Percentiles rank a stretch among this genome's conserved stretches.
These are phyloP conservation scores for Thecaphora frezii DNA, from an alignment of 1,284 basidiomycete species.

Conservation along the genomic window DNA sequence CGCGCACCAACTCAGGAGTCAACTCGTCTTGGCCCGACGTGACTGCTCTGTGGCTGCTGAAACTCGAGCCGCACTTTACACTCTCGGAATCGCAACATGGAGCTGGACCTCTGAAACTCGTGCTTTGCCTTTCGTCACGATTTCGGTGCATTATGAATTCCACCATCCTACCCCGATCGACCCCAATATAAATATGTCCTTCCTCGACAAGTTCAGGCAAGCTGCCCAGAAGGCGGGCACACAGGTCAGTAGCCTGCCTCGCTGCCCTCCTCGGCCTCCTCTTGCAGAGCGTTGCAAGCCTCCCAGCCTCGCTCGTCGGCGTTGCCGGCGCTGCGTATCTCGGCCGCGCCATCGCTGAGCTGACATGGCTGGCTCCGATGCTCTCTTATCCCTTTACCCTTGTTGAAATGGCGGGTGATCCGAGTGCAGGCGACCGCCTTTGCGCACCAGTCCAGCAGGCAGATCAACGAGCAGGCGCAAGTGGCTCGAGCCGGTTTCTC, in stretches of 20 bases:
- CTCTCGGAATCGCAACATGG: too few relatives aligned
- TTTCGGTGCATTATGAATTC: neutral
- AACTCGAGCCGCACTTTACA: too few relatives aligned
- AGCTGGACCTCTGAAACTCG: too few relatives aligned
- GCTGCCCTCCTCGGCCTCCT: neutral
- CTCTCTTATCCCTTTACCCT: too few relatives aligned
- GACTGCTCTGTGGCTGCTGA: too few relatives aligned
- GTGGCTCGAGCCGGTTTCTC: conserved; percentile 53
- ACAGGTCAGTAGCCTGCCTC: conserved; percentile 64
- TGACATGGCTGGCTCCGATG: too few relatives aligned
- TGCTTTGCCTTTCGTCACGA: neutral
- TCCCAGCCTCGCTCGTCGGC: too few relatives aligned
- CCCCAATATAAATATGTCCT: conserved; percentile 57
- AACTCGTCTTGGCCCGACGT: too few relatives aligned
- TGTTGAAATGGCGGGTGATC: too few relatives aligned
- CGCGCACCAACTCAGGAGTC: too few relatives aligned
- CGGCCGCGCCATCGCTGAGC: too few relatives aligned
- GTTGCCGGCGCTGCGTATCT: too few relatives aligned
- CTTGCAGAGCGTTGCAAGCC: neutral
- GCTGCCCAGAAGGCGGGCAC: conserved; percentile 78
- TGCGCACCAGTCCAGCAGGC: conserved; percentile 42
- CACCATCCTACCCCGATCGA: neutral
- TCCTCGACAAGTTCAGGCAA: conserved; percentile 76
- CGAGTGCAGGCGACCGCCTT: conserved; percentile 46
- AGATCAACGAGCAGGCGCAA: conserved; percentile 45